Evolutionary conservation across 768 basidiomycete species (phyloP), one percentile per base, ranked within the genome.

Genomic region (Holtermannia corniformis): DNA sequence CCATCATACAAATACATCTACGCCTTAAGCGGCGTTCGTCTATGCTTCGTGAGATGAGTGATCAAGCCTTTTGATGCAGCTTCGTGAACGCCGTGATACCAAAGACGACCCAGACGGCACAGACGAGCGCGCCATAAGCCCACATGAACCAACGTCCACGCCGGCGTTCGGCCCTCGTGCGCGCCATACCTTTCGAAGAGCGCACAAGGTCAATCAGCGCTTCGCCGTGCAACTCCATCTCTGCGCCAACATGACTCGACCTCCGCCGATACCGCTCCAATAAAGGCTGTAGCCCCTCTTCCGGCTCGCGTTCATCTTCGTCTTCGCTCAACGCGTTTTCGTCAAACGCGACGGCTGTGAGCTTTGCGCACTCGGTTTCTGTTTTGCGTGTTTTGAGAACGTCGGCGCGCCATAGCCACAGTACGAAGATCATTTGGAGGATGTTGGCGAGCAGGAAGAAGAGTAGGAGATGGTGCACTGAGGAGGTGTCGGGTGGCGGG

Each of bases 391-490:
- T 47, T 25, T 47, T 47, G 19, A 25, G 14, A n/a, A 68, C 67
- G 60, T 81, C 79, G 4, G 85, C 73, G 41, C 72, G 66, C 20
- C 76, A 74, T 41, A 87, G 72, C 13, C 72, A 72, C 25, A 80
- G 25, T 47, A 84, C 76, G n/a, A 74, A 76, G 14, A 75, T 49
- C 24, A 82, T 67, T 54, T 86, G 82, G 16, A 81, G 47, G 40
- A 80, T 47, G 55, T 85, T 86, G 52, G 83, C 62, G 44, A 76
- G 40, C 4, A 84, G 58, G 66, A 85, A 83, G 2, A 75, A 68
- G 49, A 79, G 77, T 24, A 87, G 74, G 19, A 86, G 76, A 51
- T 74, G 67, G 59, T 83, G 82, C 14, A 78, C 68, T 5, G 77
- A 74, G 14, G 44, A 1, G 1, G 52, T 54, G 24, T 52, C 43